Evolutionary conservation across 1,284 basidiomycete genomes (phyloP), one percentile per base, ranked within the genome.

Genomic region (Gomphus sp.): DNA sequence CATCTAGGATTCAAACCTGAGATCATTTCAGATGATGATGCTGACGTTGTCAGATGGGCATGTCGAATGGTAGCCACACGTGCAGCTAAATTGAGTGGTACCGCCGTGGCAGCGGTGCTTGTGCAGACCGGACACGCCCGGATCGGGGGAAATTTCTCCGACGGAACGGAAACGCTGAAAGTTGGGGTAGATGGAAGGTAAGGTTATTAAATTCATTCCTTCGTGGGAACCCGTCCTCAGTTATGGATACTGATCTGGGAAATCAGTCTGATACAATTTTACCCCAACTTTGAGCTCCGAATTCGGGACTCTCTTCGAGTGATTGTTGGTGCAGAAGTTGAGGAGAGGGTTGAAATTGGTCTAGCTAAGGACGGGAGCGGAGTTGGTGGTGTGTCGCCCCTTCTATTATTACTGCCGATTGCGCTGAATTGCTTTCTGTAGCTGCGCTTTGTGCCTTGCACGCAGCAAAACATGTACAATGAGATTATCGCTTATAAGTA

Each of bases 311-410:
- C 92, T 0, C 71, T 99, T 53, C 74, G 80, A n/a, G 72, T 76
- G 2, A 68, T 98, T 37, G 80, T 98, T 11, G 94, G 96, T 7
- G 77, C 82, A 45, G 81, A 91, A 45, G 82, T 88, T 4, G 93
- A 93, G 74, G 78, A 81, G 67, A 76, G 83, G 41, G 84, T 97
- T 7, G 81, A 87, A 62, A 91, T 98, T 65, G 94, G 92, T 25
- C 72, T 98, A 66, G 96, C 96, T 4, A 98, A 97, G 74, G 97
- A 99, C 68, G 96, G 97, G 28, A 95, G 91, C 69, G 97, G 96
- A 56, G 93, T 96, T 44, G 96, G 96, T 68, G 93, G 92, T 94
- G 72, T 72, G 87, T 70, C 22, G 11, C 44, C 31, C 41, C 37
- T 43, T 49, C 22, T 61, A 51, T 51, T 33, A 58, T 52, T 63